These are phyloP conservation scores for Trichophyton benhamiae DNA, from an alignment of 2,329 filamentous ascomycete species.

Conservation along the genomic window DNA sequence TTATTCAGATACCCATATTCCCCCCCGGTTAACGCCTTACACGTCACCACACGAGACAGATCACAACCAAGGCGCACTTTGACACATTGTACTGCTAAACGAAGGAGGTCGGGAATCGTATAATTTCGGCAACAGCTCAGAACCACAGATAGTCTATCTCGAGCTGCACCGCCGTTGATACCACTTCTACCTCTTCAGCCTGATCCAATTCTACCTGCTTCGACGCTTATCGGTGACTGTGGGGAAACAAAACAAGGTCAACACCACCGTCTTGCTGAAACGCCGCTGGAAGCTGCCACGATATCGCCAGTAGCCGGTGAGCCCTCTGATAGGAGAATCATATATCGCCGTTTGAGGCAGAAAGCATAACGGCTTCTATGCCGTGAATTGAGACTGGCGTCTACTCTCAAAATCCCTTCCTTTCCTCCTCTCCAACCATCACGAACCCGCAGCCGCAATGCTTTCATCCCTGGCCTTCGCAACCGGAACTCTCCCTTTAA, in stretches of 20 bases:
- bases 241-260: not conserved
- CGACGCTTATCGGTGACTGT: not conserved
- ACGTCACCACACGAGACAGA: not conserved
- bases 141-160: not conserved
- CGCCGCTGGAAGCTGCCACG: not conserved
- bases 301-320: not conserved
- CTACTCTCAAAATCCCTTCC: constrained; percentile 8
- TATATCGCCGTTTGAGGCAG: not conserved
- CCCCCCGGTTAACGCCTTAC: not conserved
- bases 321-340: not conserved
- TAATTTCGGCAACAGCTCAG: not conserved
- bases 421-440: constrained; percentile 6
- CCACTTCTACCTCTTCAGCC: not conserved
- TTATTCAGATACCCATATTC: not conserved
- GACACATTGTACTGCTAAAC: not conserved
- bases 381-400: constrained; percentile 14
- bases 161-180: not conserved
- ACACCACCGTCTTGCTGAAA: not conserved
- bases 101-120: not conserved
- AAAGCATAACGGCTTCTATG: not conserved
- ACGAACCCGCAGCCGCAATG: constrained; percentile 1
- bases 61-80: not conserved
- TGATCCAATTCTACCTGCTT: not conserved
- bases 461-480: constrained; percentile 1
- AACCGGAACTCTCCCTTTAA: constrained; percentile 5